Evolutionary conservation across 306 rosid genomes (phyloP), one percentile per base, ranked within the genome.

Genomic region (Trifolium dubium): DNA sequence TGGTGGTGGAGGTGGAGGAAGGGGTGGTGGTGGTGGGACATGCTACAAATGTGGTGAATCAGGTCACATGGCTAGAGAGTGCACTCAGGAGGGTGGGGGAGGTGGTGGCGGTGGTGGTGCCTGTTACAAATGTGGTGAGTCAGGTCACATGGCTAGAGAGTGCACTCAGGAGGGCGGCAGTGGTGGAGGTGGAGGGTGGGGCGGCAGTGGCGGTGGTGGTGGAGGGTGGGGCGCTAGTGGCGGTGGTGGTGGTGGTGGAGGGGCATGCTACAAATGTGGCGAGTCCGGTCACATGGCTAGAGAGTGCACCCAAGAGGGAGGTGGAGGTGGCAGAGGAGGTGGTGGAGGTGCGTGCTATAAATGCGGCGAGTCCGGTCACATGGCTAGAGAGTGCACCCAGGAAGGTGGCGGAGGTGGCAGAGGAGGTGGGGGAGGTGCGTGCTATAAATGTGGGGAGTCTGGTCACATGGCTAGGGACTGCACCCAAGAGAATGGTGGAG

Each of bases 391-490:
- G 1, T 60, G 66, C 41, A 60, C 66, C 40, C 66, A 60, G 5
- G 66, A 60, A 23, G 43, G 66, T 8, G 65, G 65, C 14, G 66
- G 66, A 6, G 66, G 66, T 14, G 66, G 23, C 23, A 23, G 66
- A 32, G 43, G 66, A 5, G 3, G 66, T 6, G 66, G 66, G 1
- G 43, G 66, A 7, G 66, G 66, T 31, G 10, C 41, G 17, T 60
- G 65, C 41, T 60, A 31, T 10, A 60, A 60, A 60, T 60, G 65
- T 6, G 65, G 65, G 14, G 65, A 60, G 65, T 60, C 65, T 1
- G 65, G 65, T 60, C 65, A 60, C 43, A 60, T 60, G 65, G 65
- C 65, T 31, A 60, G 65, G 65, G 65, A 60, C 2, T 60, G 65
- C 43, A 60, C 65, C 18, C 65, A 60, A 2, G 65, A 60, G 41